Evolutionary conservation across 1,284 basidiomycete species (phyloP), one percentile per base, ranked within the genome.

Genomic region (Thelephora terrestris): DNA sequence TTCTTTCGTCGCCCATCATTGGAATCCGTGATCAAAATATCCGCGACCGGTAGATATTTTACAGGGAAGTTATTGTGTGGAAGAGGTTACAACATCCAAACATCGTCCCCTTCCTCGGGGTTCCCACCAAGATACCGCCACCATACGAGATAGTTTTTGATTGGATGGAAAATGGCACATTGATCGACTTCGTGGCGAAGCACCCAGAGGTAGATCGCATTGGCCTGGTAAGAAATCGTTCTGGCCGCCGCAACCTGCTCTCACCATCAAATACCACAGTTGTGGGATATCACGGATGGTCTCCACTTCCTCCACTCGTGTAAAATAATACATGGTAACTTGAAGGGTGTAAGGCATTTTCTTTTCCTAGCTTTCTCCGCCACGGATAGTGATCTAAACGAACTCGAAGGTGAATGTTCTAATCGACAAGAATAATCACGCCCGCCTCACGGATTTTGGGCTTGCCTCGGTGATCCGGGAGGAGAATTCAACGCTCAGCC

Each of bases 61-160:
- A 20, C 34, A 17, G 29, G 17, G 49, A 50, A 24, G 49, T 42
- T 9, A 24, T 48, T 12, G 23, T 44, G 7, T 50, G 49, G 49
- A 48, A 37, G 38, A 23, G 43, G n/a, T 12, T 50, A 14, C 10
- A 25, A 9, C 49, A 50, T 25, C 46, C 46, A 2, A 32, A 50
- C 37, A 39, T 50, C 34, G 34, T 48, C 12, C 47, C 39, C 18
- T 50, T 50, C 35, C 29, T 43, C 12, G 49, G 49, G 7, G 32
- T 50, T 23, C 16, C 20, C 20, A 21, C 21, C 29, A 7, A 32
- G 12, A 3, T 20, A 20, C 39, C 39, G 17, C 37, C 37, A 4
- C 25, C 39, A 23, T 24, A n/a, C 9, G 18, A 24, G 9, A 17
- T 42, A 5, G 39, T 42, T 23, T 42, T 9, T 20, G 9, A 25